Base-by-base conservation (phyloP, 2,329 filamentous ascomycete genomes). In the Penicillium sp. region DNA sequence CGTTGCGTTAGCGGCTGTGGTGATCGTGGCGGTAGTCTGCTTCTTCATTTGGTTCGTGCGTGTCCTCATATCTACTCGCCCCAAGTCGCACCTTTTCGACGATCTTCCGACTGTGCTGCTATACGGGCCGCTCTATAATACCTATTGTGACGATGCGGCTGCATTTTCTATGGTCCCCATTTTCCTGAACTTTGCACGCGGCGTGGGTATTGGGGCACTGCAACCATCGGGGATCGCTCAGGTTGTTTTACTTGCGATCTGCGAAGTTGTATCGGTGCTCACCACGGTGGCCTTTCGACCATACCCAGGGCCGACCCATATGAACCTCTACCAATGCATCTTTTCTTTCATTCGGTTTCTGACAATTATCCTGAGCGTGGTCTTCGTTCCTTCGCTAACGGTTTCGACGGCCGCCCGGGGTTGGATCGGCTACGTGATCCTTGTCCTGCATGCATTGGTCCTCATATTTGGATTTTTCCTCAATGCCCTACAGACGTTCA, bases 111-210 rank as follows among this genome's bases (percentile, higher is more conserved):
- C 87, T 0, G 80, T 96, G 6, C 73, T 98, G 2, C 75, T 87
- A 1, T 96, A 95, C 54, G 92, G 92, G 0, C 87, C 92, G 4
- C 71, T 98, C 6, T 98, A 98, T 66, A 98, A 98, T 66, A 98
- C 92, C 0, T 96, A 94, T 62, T 92, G 85, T 15, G 92, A 98
- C 61, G 85, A 90, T 60, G 87, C 88, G 0, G 86, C 90, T 6
- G 81, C 86, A 0, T 98, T 94, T 62, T 88, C 90, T 5, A 74
- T 95, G 28, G 80, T 95, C 13, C 89, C 90, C 1, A 79, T 95
- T 11, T 70, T 93, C 22, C 72, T 96, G 42, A 94, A 84, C 3
- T 80, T 94, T 57, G 70, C 95, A 41, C 82, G 90, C 22, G 90
- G 88, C 40, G 80, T 96, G 48, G 86, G 88, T 13, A 85, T 98